Base-by-base conservation (phyloP, 257 asterid species). In the Fraxinus excelsior region DNA sequence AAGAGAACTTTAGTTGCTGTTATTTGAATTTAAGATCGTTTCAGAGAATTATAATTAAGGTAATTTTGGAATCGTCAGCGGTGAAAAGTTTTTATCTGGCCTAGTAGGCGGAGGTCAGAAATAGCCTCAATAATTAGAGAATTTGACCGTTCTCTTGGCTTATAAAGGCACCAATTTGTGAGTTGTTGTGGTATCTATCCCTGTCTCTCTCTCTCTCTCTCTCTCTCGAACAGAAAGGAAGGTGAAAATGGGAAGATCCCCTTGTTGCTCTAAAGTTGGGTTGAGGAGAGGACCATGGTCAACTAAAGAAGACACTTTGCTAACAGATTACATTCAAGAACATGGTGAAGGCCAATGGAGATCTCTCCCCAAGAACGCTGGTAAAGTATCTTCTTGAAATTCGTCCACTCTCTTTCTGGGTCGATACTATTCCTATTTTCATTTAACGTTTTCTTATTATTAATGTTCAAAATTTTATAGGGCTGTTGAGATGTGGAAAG, bases 401-500 rank as follows among this genome's bases (percentile, higher is more conserved):
- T 42, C 16, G 49, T 42, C 49, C 16, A 42, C 42, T 37, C 18
- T 37, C 42, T 37, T 37, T 7, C 42, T 37, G 10, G 10, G 34
- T 31, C 34, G 34, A 31, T 31, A 31, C 34, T 7, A 37, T 37
- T 37, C 18, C 51, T 12, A 42, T 42, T 42, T 42, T 42, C 18
- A 42, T 42, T 42, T 42, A 1, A 0, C 18, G 5, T 42, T 42
- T 42, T 42, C 51, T 42, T 11, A 12, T 42, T 11, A 12, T 42
- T 42, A 7, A 37, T 42, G 16, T 42, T 16, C 4, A 42, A 2
- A 12, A 21, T 19, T 53, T 16, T 58, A 14, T 78, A 91, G 97
- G 96, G 75, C 74, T 92, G 3, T 70, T 90, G 77, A 85, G 97
- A 68, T 91, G 97, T 72, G 96, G 97, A 0, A 92, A 92, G 92